Evolutionary conservation across 768 basidiomycete genomes (phyloP).

Genomic region (Suillus tomentosus): DNA sequence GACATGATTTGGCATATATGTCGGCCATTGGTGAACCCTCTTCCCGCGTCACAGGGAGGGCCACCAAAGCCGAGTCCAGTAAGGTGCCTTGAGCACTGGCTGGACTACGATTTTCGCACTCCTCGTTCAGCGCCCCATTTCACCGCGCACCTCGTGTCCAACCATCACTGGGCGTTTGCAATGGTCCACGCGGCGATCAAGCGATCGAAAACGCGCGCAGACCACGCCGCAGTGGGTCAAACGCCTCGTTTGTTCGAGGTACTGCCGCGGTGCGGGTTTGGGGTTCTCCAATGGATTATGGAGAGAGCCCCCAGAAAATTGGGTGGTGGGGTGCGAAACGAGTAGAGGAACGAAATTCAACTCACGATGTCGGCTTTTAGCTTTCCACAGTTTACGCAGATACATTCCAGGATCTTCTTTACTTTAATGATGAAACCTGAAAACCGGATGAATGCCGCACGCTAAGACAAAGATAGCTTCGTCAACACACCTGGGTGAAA

Average conservation of each 20-base stretch:
- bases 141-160: conserved; percentile 91
- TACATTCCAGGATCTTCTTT: conserved; percentile 99
- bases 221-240: conserved; percentile 77
- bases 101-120: conserved; percentile 61
- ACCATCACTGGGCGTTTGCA: conserved; percentile 71
- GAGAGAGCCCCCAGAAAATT: conserved; percentile 99
- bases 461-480: conserved; percentile 2
- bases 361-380: conserved; percentile 97
- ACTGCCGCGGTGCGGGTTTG: conserved; percentile 84
- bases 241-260: conserved; percentile 79
- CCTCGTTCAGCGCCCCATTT: conserved; percentile 99
- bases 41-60: conserved; percentile 73
- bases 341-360: conserved; percentile 78
- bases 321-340: conserved; percentile 91
- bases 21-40: conserved; percentile 50
- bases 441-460: conserved; percentile 13
- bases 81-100: conserved; percentile 28
- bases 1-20: conserved; percentile 60
- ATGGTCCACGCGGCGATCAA: conserved; percentile 85
- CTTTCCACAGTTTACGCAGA: conserved; percentile 98
- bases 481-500: conserved; percentile 85
- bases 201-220: conserved; percentile 89
- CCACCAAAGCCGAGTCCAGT: conserved; percentile 35
- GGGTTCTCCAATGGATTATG: conserved; percentile 86
- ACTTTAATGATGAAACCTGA: conserved; percentile 96